Base-by-base conservation (phyloP, 805 yeast genomes). In the Wickerhamomyces sydowiorum region DNA sequence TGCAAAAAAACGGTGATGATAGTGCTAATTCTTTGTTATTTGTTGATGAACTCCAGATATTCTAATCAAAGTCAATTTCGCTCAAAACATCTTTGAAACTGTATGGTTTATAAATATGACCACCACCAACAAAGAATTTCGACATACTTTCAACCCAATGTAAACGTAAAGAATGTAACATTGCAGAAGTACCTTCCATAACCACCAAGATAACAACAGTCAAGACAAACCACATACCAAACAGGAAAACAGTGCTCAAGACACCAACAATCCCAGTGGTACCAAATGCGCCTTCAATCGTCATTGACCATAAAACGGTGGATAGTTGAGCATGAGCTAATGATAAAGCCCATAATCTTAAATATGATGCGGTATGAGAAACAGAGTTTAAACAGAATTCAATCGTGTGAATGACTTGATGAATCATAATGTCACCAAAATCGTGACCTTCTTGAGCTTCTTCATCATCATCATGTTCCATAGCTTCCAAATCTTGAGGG, bases 111-210 rank as follows among this genome's bases (percentile, higher is more conserved):
- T 87, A 93, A 7, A 87, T 78, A 49, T 78, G 73, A 52, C 99
- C 99, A 64, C 91, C 98, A 62, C 99, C 99, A 58, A 85, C 93
- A 59, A 90, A 93, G 69, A 84, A 95, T 70, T 93, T 93, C 46
- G 97, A 88, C 99, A 93, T 93, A 25, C 96, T 82, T 69, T 93
- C 99, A 48, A 93, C 99, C 99, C 99, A 93, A 65, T 93, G 99
- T 57, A 93, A 76, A 73, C 99, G 87, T 59, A 93, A 76, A 21
- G 97, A 85, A 67, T 93, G 99, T 59, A 93, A 77, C 99, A 93
- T 93, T 28, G 99, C 99, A 25, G 96, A 88, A 0, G 99, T 93
- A 46, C 99, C 99, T 66, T 93, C 99, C 99, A 93, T 93, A 42
- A 86, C 70, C 15, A 93, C 98, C 58, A 93, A 73, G 52, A 93